phyloP scores from a whole-genome alignment of 2,329 filamentous ascomycete species.

The Fusarium dlaminii region DNA sequence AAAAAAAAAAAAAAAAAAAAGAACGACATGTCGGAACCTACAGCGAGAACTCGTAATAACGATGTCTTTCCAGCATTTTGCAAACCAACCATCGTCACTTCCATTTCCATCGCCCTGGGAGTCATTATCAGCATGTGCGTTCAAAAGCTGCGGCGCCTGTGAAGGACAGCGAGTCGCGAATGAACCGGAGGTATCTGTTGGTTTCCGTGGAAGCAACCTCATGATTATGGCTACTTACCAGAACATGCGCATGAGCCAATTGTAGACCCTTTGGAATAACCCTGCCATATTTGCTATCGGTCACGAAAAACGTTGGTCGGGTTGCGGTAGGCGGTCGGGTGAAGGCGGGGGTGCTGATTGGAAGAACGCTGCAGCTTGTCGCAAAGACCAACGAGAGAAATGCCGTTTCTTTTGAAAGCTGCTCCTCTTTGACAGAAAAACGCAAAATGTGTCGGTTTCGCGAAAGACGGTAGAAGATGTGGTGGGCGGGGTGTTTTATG shows the following conservation, averaged over 20 bases:
- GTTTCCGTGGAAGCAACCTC: slow-evolving; percentile 10
- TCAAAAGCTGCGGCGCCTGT: slow-evolving; percentile 16
- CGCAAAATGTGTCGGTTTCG: slow-evolving; percentile 29
- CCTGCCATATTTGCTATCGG: slow-evolving; percentile 74
- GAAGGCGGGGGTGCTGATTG: slow-evolving; percentile 40
- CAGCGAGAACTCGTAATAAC: slow-evolving; percentile 89
- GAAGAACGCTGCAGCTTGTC: slow-evolving; percentile 26
- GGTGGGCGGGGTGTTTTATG: slow-evolving; percentile 44
- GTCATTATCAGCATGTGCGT: slow-evolving; percentile 38
- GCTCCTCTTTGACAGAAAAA: slow-evolving; percentile 3
- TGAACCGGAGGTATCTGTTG: slow-evolving; percentile 6
- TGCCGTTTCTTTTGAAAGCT: slow-evolving; percentile 8
- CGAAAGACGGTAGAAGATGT: slow-evolving; percentile 35
- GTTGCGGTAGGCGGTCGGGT: slow-evolving; percentile 39
- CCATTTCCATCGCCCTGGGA: slow-evolving; percentile 95
- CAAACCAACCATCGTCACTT: slow-evolving; percentile 98
- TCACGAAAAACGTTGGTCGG: slow-evolving; percentile 33
- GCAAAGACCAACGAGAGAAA: slow-evolving; percentile 16
- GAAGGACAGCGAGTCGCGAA: slow-evolving; percentile 11
- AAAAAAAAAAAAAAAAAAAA: neutral
- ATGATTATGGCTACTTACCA: slow-evolving; percentile 70
- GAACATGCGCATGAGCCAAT: slow-evolving; percentile 97
- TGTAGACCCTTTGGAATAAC: slow-evolving; percentile 93
- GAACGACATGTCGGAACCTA: slow-evolving; percentile 62
- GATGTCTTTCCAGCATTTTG: slow-evolving; percentile 99